Percentiles rank a stretch among this genome's conserved stretches.
Conservation (phyloP, 306 rosid genomes). For the Casuarina glauca region DNA sequence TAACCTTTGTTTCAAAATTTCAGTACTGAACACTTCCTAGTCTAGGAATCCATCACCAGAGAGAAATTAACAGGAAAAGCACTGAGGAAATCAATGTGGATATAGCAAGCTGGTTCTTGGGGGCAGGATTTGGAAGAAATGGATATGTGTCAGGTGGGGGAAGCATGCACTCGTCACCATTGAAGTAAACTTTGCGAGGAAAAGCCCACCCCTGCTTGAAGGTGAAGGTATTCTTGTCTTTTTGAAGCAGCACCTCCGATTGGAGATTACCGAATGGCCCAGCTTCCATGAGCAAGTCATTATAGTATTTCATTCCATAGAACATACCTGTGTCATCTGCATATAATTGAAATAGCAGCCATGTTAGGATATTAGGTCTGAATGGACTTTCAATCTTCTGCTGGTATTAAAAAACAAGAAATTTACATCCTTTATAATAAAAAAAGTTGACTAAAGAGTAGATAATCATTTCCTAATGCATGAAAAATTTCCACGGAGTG, state of each 20-base stretch:
- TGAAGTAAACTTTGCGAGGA: slow-evolving; percentile 83
- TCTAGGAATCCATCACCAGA: slow-evolving; percentile 39
- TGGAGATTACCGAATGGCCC: slow-evolving; percentile 81
- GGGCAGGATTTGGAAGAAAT: slow-evolving; percentile 70
- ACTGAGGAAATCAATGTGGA: slow-evolving; percentile 39
- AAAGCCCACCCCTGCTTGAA: slow-evolving; percentile 95
- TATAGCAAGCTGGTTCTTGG: slow-evolving; percentile 23
- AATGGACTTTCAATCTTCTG: not conserved
- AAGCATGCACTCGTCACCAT: slow-evolving; percentile 92
- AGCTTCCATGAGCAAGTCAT: slow-evolving; percentile 82
- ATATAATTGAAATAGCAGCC: slow-evolving; percentile 2
- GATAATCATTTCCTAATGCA: no score
- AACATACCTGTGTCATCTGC: slow-evolving; percentile 98
- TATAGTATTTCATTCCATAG: slow-evolving; percentile 72
- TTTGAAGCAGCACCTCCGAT: slow-evolving; percentile 76
- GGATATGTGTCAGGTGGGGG: slow-evolving; percentile 94
- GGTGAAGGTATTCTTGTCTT: slow-evolving; percentile 75
- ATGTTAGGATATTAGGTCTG: slow-evolving; percentile 11
- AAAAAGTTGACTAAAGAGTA: no score
- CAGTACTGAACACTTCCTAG: slow-evolving; percentile 19
- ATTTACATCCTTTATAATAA: no score
- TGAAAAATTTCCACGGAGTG: no score
- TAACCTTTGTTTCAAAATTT: slow-evolving; percentile 40
- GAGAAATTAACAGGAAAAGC: slow-evolving; percentile 44
- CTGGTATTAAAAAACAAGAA: no score